Evolutionary conservation across 345 rosid species (phyloP).

Genomic region (Gossypium sturtianum): DNA sequence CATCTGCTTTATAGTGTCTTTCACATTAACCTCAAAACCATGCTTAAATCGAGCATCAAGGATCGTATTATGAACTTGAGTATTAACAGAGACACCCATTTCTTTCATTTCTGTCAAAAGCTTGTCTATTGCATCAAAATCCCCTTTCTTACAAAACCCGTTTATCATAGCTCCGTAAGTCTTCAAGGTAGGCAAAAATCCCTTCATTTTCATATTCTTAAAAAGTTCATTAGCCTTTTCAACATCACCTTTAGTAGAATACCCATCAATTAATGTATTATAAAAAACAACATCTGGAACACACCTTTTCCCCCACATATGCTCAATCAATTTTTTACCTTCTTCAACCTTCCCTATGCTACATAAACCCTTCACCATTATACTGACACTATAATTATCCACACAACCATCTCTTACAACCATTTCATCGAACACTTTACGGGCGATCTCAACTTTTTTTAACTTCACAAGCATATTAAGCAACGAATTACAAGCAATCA

Average conservation of each 20-base stretch:
- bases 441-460: constrained; percentile 11
- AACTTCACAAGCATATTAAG: constrained; percentile 38
- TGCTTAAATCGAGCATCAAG: constrained; percentile 27
- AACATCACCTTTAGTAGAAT: constrained; percentile 29
- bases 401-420: constrained; percentile 36
- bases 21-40: constrained; percentile 32
- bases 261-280: constrained; percentile 43
- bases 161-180: constrained; percentile 1
- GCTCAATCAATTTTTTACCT: constrained; percentile 51
- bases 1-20: constrained; percentile 46
- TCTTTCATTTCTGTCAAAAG: constrained; percentile 46
- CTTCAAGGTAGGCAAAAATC: not conserved
- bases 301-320: constrained; percentile 64
- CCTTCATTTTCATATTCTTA: constrained; percentile 1
- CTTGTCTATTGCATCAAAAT: constrained; percentile 42
- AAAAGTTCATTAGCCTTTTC: not conserved
- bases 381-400: constrained; percentile 69
- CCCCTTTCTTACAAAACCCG: constrained; percentile 41
- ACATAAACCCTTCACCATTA: constrained; percentile 65
- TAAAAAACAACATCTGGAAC: constrained; percentile 75
- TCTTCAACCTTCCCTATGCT: constrained; percentile 8
- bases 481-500: constrained; percentile 65
- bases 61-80: not conserved
- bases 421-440: constrained; percentile 46
- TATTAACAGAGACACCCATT: not conserved